Percentiles rank a stretch among this genome's conserved stretches.
phyloP scores from a whole-genome alignment of 140 eudicot genomes.

The Bidens hawaiensis region DNA sequence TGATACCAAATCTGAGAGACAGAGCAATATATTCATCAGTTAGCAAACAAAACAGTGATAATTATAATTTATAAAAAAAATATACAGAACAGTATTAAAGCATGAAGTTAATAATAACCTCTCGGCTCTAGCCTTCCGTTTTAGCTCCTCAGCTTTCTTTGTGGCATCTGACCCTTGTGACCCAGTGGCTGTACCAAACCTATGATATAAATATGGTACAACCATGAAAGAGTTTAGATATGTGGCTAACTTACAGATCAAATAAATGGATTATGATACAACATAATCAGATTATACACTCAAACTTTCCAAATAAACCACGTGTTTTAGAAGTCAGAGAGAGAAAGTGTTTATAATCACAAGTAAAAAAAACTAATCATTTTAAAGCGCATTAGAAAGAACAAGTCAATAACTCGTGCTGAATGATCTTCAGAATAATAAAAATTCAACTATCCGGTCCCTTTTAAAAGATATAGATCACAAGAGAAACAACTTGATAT shows the following conservation, averaged over 20 bases:
- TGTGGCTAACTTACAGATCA: not conserved
- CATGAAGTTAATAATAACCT: no score
- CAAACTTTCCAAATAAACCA: not conserved
- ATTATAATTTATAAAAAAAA: not conserved
- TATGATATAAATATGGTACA: conserved; percentile 17
- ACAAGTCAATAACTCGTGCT: not conserved
- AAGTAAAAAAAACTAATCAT: not conserved
- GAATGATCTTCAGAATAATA: not conserved
- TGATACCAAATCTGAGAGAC: conserved; percentile 65
- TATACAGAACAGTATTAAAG: no score
- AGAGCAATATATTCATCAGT: not conserved
- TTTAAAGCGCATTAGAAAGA: not conserved
- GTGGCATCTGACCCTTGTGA: conserved; percentile 48
- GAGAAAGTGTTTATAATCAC: no score
- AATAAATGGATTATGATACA: no score
- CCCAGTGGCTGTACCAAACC: conserved; percentile 65
- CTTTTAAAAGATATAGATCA: not conserved
- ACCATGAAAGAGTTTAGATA: not conserved
- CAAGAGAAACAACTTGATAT: not conserved
- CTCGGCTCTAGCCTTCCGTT: conserved; percentile 98
- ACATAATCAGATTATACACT: not conserved
- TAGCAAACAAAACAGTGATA: not conserved
- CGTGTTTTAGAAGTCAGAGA: not conserved
- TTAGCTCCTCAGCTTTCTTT: conserved; percentile 73
- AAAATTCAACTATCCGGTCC: not conserved